Evolutionary conservation across 2,329 filamentous ascomycete species (phyloP).

Genomic region (Verruconis gallopava): DNA sequence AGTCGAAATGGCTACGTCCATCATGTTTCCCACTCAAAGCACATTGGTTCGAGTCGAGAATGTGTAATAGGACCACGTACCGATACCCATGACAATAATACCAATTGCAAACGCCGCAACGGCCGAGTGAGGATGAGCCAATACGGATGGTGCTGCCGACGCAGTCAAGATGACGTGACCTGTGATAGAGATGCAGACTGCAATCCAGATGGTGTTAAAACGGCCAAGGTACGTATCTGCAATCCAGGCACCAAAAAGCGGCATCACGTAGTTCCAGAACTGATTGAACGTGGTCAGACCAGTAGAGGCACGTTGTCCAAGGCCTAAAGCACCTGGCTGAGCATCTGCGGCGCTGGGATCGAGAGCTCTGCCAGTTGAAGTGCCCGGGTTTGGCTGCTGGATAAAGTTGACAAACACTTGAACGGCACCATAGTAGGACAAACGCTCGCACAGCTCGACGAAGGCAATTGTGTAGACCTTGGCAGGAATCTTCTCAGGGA

Average conservation of each 20-base stretch:
- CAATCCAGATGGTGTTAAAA: slow-evolving; percentile 45
- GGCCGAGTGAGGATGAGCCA: slow-evolving; percentile 25
- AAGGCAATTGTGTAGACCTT: slow-evolving; percentile 55
- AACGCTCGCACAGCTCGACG: slow-evolving; percentile 63
- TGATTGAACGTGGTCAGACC: slow-evolving; percentile 40
- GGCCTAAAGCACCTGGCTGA: slow-evolving; percentile 38
- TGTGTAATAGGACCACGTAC: too few relatives aligned
- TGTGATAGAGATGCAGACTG: slow-evolving; percentile 45
- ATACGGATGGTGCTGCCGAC: slow-evolving; percentile 40
- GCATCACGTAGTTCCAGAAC: slow-evolving; percentile 44
- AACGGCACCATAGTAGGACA: slow-evolving; percentile 62
- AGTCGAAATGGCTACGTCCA: slow-evolving; percentile 29
- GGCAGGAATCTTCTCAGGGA: background rate
- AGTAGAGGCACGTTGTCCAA: slow-evolving; percentile 41
- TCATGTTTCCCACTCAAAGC: too few relatives aligned
- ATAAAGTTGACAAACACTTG: slow-evolving; percentile 34
- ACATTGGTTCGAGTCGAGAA: too few relatives aligned
- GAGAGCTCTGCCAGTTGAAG: slow-evolving; percentile 17
- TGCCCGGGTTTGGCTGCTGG: slow-evolving; percentile 10
- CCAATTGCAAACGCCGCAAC: slow-evolving; percentile 38
- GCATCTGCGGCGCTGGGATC: slow-evolving; percentile 19
- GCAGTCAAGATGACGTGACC: slow-evolving; percentile 42
- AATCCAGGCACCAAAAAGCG: slow-evolving; percentile 44
- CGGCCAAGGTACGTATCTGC: slow-evolving; percentile 49
- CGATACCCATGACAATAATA: slow-evolving; percentile 48